Conservation (phyloP, 169 alveolate species). For the Cryptosporidium viatorum region DNA sequence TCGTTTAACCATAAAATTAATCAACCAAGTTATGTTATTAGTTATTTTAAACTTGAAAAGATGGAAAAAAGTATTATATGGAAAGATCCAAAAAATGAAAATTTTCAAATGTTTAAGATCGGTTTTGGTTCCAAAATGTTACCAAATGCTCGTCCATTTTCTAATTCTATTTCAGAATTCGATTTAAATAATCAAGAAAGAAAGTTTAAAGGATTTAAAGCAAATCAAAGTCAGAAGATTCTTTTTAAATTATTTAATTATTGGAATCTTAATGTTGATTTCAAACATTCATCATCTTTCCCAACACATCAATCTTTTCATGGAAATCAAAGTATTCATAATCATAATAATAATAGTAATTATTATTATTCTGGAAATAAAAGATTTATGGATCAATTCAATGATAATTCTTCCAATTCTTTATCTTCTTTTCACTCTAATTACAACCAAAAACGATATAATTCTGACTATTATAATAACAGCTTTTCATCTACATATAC, state of each 20-base stretch:
- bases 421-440: background rate
- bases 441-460: background rate
- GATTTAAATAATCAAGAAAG: slow-evolving; percentile 46
- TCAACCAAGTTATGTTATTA: slow-evolving; percentile 9
- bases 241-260: slow-evolving; percentile 23
- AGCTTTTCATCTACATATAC: background rate
- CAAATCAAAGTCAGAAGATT: slow-evolving; percentile 27
- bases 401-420: background rate
- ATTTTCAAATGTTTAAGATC: background rate
- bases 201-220: slow-evolving; percentile 56
- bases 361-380: too few species aligned
- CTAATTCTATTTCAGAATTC: background rate
- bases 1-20: slow-evolving; percentile 20
- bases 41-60: slow-evolving; percentile 11
- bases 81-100: background rate
- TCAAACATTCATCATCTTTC: background rate
- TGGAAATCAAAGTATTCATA: too few species aligned
- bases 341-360: too few species aligned
- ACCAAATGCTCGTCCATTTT: slow-evolving; percentile 27
- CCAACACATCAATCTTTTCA: too few species aligned
- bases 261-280: slow-evolving; percentile 24
- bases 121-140: slow-evolving; percentile 66
- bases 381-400: background rate
- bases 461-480: too few species aligned
- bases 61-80: background rate